These are phyloP conservation scores for Debaryomyces coudertii DNA, from an alignment of 1,139 yeast genomes.

Conservation along the genomic window DNA sequence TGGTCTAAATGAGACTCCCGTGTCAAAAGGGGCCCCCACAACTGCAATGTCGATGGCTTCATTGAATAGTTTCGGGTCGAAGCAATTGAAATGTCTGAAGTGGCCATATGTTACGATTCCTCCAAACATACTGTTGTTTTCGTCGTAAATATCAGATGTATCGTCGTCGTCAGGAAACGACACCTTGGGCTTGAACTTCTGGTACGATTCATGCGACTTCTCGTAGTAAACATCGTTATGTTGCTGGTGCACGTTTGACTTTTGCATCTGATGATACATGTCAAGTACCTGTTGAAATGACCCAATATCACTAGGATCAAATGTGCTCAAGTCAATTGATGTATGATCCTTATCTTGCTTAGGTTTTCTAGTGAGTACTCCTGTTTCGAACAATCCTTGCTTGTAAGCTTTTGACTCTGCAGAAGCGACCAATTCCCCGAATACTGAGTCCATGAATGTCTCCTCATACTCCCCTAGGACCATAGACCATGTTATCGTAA, in stretches of 20 bases:
- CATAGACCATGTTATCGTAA: background rate
- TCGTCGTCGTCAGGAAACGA: conserved; percentile 42
- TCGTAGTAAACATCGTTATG: conserved; percentile 9
- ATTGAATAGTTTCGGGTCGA: conserved; percentile 23
- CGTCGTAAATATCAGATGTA: conserved; percentile 33
- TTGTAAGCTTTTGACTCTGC: conserved; percentile 10
- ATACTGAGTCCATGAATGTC: conserved; percentile 25
- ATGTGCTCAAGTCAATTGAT: background rate
- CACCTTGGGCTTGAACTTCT: conserved; percentile 27
- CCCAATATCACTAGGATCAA: background rate
- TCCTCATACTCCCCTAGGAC: conserved; percentile 1
- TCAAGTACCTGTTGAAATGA: conserved; percentile 4
- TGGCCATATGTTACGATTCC: conserved; percentile 54
- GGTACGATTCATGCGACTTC: conserved; percentile 21
- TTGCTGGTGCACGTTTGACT: conserved; percentile 8
- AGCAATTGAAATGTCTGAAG: conserved; percentile 43
- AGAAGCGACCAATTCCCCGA: conserved; percentile 20
- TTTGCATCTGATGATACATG: conserved; percentile 4
- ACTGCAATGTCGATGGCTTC: conserved; percentile 46
- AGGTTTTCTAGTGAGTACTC: background rate
- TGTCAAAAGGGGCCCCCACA: conserved; percentile 56
- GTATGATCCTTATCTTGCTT: background rate
- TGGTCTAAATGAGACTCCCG: conserved; percentile 52
- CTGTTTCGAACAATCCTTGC: conserved; percentile 5
- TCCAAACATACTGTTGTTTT: conserved; percentile 31